Conservation (phyloP, 768 basidiomycete species). For the Suillus tomentosus region DNA sequence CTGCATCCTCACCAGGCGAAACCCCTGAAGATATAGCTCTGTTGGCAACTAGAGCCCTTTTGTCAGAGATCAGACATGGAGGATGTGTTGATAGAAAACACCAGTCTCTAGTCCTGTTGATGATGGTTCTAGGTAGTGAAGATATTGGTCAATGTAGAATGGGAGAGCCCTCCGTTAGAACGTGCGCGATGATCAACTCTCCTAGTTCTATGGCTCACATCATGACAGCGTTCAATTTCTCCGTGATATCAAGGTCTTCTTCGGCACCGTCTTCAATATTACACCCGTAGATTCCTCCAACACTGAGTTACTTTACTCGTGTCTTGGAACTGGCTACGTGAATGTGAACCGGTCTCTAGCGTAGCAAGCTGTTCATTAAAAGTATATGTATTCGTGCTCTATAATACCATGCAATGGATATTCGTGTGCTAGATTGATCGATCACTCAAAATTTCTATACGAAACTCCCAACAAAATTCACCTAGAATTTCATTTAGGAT, state of each 20-base stretch:
- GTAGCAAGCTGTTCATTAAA: slow-evolving; percentile 29
- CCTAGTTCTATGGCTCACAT: slow-evolving; percentile 9
- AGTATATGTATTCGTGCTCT: slow-evolving; percentile 4
- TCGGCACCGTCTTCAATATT: slow-evolving; percentile 94
- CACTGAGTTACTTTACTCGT: slow-evolving; percentile 76
- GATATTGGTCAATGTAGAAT: slow-evolving; percentile 91
- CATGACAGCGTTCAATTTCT: slow-evolving; percentile 83
- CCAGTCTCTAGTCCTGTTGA: slow-evolving; percentile 79
- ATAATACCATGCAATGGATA: slow-evolving; percentile 1
- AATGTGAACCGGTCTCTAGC: slow-evolving; percentile 84
- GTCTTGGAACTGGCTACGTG: slow-evolving; percentile 89
- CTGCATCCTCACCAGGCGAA: slow-evolving; percentile 76
- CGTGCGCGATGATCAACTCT: slow-evolving; percentile 47
- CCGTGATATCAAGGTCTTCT: slow-evolving; percentile 77
- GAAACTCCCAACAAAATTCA: neutral
- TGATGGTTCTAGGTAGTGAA: slow-evolving; percentile 97
- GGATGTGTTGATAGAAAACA: slow-evolving; percentile 92
- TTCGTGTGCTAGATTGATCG: neutral
- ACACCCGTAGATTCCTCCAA: slow-evolving; percentile 56
- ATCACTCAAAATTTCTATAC: neutral
- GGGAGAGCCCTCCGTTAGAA: slow-evolving; percentile 79
- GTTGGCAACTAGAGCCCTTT: slow-evolving; percentile 73
- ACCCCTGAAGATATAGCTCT: slow-evolving; percentile 94
- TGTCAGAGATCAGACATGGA: slow-evolving; percentile 77
- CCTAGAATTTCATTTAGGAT: neutral